These are phyloP conservation scores for Trichoderma afroharzianum DNA, from an alignment of 2,329 filamentous ascomycete species.

Conservation along the genomic window DNA sequence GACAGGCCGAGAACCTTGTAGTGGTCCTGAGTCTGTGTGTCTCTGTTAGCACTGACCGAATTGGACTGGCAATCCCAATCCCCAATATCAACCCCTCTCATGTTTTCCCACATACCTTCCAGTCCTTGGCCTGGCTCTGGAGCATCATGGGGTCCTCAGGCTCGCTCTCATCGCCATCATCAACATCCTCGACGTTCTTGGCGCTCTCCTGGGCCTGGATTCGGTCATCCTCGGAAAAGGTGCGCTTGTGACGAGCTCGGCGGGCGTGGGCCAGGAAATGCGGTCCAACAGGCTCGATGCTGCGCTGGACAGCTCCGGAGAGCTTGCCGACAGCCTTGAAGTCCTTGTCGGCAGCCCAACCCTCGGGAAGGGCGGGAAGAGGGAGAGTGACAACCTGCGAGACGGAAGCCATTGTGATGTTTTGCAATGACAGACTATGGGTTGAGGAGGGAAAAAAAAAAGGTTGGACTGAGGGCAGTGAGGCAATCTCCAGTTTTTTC, in stretches of 20 bases:
- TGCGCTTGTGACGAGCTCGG: constrained; percentile 92
- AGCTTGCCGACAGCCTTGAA: constrained; percentile 81
- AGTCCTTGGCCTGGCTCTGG: constrained; percentile 93
- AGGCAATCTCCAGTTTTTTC: constrained; percentile 11
- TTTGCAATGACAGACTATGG: background rate
- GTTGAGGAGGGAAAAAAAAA: background rate
- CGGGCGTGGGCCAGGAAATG: constrained; percentile 97
- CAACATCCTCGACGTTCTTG: constrained; percentile 91
- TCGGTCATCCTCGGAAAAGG: constrained; percentile 96
- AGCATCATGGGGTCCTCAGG: constrained; percentile 90
- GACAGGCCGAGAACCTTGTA: constrained; percentile 93
- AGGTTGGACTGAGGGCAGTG: background rate
- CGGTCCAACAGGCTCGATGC: constrained; percentile 92
- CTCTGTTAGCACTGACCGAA: background rate
- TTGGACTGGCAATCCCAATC: background rate
- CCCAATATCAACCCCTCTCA: background rate
- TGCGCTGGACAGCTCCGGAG: constrained; percentile 74
- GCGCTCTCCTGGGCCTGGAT: constrained; percentile 93
- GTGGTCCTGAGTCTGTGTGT: constrained; percentile 78
- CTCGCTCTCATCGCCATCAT: constrained; percentile 89
- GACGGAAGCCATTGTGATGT: constrained; percentile 59
- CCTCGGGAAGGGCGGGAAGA: constrained; percentile 72
- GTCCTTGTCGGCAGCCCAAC: constrained; percentile 85
- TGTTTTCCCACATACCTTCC: constrained; percentile 67
- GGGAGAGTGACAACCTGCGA: constrained; percentile 59